phyloP scores from a whole-genome alignment of 345 rosid genomes.

The Lepidium aucheri region DNA sequence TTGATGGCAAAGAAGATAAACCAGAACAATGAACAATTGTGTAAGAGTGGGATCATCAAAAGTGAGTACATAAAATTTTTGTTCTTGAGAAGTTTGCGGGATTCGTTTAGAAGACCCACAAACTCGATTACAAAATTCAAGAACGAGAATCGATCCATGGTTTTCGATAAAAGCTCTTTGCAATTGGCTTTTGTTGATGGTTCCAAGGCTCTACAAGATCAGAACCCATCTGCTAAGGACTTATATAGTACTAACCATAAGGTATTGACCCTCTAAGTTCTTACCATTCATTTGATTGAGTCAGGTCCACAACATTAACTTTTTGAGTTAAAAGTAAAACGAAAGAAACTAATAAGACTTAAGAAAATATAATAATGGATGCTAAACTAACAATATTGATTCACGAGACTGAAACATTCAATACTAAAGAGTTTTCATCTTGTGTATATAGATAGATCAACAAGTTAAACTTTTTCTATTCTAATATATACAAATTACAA shows the following conservation, averaged over 20 bases:
- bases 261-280: not conserved
- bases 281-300: not conserved
- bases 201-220: not conserved
- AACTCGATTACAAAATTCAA: conserved; percentile 12
- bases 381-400: too few species aligned
- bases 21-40: too few species aligned
- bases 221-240: not conserved
- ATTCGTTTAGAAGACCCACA: conserved; percentile 18
- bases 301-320: not conserved
- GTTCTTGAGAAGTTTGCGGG: too few species aligned
- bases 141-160: not conserved
- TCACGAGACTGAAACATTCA: too few species aligned
- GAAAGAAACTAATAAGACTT: not conserved
- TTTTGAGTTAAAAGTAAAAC: not conserved
- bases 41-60: too few species aligned
- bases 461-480: too few species aligned
- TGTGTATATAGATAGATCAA: too few species aligned
- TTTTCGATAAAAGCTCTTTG: not conserved
- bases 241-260: conserved; percentile 5
- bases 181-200: not conserved
- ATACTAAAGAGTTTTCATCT: too few species aligned
- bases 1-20: too few species aligned
- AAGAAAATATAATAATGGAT: not conserved
- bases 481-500: too few species aligned
- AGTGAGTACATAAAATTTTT: too few species aligned